Evolutionary conservation across 2,329 filamentous ascomycete genomes (phyloP), one percentile per base, ranked within the genome.

Genomic region (Aspergillus sp.): DNA sequence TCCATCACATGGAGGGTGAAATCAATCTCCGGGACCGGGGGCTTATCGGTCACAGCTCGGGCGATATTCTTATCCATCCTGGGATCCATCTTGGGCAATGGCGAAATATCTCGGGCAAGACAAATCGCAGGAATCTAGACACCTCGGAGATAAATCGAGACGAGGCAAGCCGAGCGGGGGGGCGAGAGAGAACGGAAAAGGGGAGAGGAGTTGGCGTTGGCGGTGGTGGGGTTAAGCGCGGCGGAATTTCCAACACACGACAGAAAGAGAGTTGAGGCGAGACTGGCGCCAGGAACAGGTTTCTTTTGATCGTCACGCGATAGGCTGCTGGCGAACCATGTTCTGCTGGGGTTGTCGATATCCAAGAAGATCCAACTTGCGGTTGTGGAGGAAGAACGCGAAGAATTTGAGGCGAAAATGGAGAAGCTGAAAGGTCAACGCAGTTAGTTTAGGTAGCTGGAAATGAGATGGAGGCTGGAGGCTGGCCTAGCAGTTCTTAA

Each of bases 1-100:
- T 99, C 95, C 93, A 98, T 97, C 62, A 90, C 95, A 78, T 99
- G 95, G 72, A 99, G 87, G 56, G 91, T 96, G 76, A 99, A 99
- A 81, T 99, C 95, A 71, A 99, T 98, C 83, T 98, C 93, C 58
- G 95, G 95, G 51, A 96, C 84, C 54, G 93, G 93, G 82, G 90
- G 93, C 88, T 98, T 98, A 70, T 97, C 87, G 75, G 88, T 87
- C 71, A 99, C 92, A 60, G 95, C 95, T 75, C 90, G 91, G 72
- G 96, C 91, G 73, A 97, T 63, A 64, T 70, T 67, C 46, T 65
- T 68, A 63, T 76, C 75, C 77, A 79, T 79, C 34, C 63, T 75
- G 66, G 60, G 54, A 63, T 76, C 75, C 77, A 79, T 79, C 37
- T 64, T 76, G 66, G 61, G 54, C 51, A 56, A 58, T 44, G 33